Conservation (phyloP, 2,329 filamentous ascomycete species). For the Aspergillus bombycis region DNA sequence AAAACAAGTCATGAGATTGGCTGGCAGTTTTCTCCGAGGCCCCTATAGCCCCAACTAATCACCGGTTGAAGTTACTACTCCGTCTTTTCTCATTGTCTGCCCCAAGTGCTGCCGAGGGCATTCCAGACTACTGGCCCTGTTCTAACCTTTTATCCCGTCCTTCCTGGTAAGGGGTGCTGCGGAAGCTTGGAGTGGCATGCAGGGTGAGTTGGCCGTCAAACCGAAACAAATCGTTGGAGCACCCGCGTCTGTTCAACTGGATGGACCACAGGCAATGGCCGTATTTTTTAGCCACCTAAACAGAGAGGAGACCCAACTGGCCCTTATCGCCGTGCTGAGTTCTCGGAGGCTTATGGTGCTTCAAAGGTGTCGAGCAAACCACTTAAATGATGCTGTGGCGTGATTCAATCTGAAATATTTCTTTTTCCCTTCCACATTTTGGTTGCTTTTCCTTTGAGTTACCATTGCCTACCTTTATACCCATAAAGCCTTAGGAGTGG, state of each 20-base stretch:
- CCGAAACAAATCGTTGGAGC: neutral
- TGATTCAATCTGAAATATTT: neutral
- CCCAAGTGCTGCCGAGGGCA: neutral
- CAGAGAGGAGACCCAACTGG: neutral
- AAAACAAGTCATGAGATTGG: constrained; percentile 17
- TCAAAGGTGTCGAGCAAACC: neutral
- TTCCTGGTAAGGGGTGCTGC: neutral
- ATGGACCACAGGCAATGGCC: constrained; percentile 5
- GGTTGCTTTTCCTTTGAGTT: neutral
- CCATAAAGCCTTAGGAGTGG: neutral
- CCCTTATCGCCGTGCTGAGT: neutral
- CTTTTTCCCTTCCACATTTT: neutral
- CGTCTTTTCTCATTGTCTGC: neutral
- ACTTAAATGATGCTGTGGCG: neutral
- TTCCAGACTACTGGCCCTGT: neutral
- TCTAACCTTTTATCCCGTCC: neutral
- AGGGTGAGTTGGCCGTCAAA: constrained; percentile 3
- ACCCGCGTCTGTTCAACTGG: constrained; percentile 3
- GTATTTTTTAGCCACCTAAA: constrained; percentile 4
- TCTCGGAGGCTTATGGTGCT: neutral
- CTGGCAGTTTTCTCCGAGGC: constrained; percentile 17
- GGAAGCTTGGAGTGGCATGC: neutral
- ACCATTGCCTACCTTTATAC: neutral
- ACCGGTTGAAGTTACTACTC: neutral
- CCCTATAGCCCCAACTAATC: constrained; percentile 10